phyloP scores from a whole-genome alignment of 208 protist genomes.

The Leishmania major region DNA sequence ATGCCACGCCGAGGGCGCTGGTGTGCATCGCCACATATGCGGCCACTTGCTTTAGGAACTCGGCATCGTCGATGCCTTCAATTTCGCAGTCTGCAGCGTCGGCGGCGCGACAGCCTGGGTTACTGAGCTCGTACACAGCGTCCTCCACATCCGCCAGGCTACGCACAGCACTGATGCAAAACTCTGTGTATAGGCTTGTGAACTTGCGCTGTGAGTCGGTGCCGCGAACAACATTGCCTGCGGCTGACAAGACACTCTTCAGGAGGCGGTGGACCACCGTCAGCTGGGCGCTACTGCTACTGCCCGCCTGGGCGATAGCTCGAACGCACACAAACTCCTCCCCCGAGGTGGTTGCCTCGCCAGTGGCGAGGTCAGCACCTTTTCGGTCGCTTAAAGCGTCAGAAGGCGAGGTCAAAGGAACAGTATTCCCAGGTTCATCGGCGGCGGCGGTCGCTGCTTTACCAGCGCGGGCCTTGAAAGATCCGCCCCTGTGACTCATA shows the following conservation, averaged over 20 bases:
- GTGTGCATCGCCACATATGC: constrained; percentile 64
- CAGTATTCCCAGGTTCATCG: neutral
- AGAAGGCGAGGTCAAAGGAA: neutral
- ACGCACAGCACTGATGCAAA: constrained; percentile 60
- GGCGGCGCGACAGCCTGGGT: constrained; percentile 46
- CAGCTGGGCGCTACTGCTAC: constrained; percentile 19
- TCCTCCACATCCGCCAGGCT: constrained; percentile 65
- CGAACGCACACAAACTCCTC: constrained; percentile 17
- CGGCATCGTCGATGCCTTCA: constrained; percentile 39
- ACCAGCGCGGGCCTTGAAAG: constrained; percentile 5
- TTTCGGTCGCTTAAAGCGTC: neutral
- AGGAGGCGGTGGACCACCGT: constrained; percentile 34
- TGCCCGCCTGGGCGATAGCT: constrained; percentile 6
- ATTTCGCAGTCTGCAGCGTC: constrained; percentile 42
- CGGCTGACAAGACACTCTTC: constrained; percentile 27
- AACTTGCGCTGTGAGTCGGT: constrained; percentile 78
- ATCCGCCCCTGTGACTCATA: neutral
- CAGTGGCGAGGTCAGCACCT: neutral
- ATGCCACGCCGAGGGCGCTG: constrained; percentile 45
- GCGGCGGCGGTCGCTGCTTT: neutral
- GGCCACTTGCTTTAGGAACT: constrained; percentile 60
- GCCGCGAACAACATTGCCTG: constrained; percentile 63
- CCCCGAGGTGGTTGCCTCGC: neutral
- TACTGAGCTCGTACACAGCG: constrained; percentile 57
- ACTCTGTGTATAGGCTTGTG: constrained; percentile 69